Evolutionary conservation across 106 monocot genomes (phyloP), one percentile per base, ranked within the genome.

Genomic region (Iris macrosiphon): DNA sequence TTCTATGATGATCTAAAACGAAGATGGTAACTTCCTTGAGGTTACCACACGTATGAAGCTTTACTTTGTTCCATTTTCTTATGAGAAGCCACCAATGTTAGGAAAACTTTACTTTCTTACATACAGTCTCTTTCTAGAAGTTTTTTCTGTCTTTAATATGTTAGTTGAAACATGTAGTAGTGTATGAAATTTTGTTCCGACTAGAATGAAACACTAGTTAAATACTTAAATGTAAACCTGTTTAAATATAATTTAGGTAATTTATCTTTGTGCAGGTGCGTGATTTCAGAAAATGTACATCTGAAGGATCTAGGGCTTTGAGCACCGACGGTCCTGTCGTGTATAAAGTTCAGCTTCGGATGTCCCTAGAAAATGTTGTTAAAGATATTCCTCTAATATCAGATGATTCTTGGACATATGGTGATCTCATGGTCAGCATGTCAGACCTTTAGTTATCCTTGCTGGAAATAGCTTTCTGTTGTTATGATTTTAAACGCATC

Each of bases 341-440:
- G 39, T 76, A 78, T 33, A 89, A 77, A 83, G 77, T 96, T 60
- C 55, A 69, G 18, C 73, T 96, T 63, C 73, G 73, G 39, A 89
- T 96, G 89, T 77, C 89, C 8, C 66, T 89, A 7, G 95, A 96
- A 68, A 89, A 89, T 82, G 62, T 96, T 72, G 85, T 89, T 14
- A 96, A 85, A 52, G 95, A 96, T 48, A 82, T 96, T 62, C 71
- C 79, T 42, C 61, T 63, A 27, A 75, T 96, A 23, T 76, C 95
- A 52, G 95, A 89, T 77, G 95, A 90, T 52, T 79, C 89, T 17
- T 96, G 95, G 95, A 96, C 89, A 4, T 96, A 96, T 45, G 66
- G 85, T 18, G 86, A 96, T 82, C 42, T 90, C 26, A 52, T 96
- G 85, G 95, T 96, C 14, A 64, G 73, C 31, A 71, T 51, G 42